These are phyloP conservation scores for Lineolata rhizophorae DNA, from an alignment of 495 filamentous ascomycete species.

Conservation along the genomic window DNA sequence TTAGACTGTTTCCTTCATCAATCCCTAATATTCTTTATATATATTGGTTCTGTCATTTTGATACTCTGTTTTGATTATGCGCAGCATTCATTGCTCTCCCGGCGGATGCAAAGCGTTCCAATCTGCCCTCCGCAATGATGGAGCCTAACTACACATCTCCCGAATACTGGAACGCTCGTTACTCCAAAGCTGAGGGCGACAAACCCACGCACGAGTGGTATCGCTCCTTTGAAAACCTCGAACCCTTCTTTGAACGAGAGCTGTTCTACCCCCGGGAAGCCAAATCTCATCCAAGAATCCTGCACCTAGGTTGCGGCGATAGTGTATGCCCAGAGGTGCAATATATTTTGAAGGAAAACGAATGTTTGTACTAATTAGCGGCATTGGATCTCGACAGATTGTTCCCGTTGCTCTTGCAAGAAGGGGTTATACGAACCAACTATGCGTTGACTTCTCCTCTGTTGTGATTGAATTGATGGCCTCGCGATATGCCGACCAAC, in stretches of 20 bases:
- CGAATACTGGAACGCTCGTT: too few relatives aligned
- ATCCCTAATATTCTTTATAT: too few relatives aligned
- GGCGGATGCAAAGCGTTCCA: too few relatives aligned
- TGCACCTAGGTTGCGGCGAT: constrained; percentile 37
- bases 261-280: background rate
- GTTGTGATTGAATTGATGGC: constrained; percentile 29
- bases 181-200: too few relatives aligned
- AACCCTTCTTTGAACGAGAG: background rate
- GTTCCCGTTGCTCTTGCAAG: constrained; percentile 25
- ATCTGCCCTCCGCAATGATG: too few relatives aligned
- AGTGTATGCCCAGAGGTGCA: constrained; percentile 20
- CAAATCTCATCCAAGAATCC: constrained; percentile 14
- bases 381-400: too few relatives aligned
- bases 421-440: constrained; percentile 29
- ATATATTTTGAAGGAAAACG: constrained; percentile 1
- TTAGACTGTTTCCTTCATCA: too few relatives aligned
- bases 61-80: too few relatives aligned
- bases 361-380: too few relatives aligned
- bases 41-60: too few relatives aligned
- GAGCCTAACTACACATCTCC: too few relatives aligned
- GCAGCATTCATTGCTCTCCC: too few relatives aligned
- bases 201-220: background rate
- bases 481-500: constrained; percentile 15
- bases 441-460: constrained; percentile 34
- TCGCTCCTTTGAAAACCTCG: background rate